A percentile compares a stretch with the other conserved stretches of the same genome.
Evolutionary conservation across 805 yeast species (phyloP).

Genomic region (Debaryomyces prosopidis): DNA sequence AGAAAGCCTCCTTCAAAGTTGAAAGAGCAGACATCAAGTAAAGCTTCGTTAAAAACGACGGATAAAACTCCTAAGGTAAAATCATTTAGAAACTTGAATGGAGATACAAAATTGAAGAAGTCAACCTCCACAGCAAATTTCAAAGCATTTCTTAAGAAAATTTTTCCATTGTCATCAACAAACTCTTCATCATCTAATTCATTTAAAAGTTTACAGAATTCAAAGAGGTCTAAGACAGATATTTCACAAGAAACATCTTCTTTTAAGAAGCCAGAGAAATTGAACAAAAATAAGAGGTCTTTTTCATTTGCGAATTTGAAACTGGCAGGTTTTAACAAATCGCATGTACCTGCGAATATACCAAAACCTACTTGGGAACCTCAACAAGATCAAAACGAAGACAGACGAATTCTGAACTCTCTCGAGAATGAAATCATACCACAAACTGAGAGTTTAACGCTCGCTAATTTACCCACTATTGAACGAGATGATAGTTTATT

Average conservation of each 20-base stretch:
- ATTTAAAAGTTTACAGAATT: not conserved
- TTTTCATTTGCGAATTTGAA: slow-evolving; percentile 5
- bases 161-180: slow-evolving; percentile 2
- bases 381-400: not conserved
- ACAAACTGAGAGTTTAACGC: slow-evolving; percentile 4
- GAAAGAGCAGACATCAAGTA: not conserved
- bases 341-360: not conserved
- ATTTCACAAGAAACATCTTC: not conserved
- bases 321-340: not conserved
- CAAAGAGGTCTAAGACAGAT: not conserved
- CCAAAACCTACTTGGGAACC: not conserved
- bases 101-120: slow-evolving; percentile 25
- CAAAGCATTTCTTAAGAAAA: slow-evolving; percentile 17
- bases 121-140: slow-evolving; percentile 26
- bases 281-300: slow-evolving; percentile 1
- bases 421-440: not conserved
- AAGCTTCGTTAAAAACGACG: not conserved
- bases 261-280: not conserved
- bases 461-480: slow-evolving; percentile 22
- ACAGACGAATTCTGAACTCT: not conserved
- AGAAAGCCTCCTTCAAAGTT: not conserved
- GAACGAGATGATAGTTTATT: slow-evolving; percentile 28
- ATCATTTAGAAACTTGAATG: not conserved
- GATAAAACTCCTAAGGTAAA: not conserved
- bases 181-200: not conserved